Conservation (phyloP, 257 asterid species). For the Capsicum rhomboideum region DNA sequence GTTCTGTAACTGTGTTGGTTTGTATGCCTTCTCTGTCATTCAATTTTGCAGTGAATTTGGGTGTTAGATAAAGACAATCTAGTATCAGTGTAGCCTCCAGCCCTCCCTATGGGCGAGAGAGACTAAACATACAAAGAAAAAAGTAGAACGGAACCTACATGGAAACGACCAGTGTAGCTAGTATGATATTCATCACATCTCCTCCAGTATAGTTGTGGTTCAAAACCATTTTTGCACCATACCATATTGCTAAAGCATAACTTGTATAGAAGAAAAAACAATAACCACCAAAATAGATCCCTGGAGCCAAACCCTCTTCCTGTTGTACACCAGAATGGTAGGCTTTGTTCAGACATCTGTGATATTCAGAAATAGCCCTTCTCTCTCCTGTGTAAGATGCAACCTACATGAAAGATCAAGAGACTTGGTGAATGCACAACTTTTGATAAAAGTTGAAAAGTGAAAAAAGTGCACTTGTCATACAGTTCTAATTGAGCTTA, state of each 20-base stretch:
- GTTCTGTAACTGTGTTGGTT: not conserved
- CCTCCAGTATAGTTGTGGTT: slow-evolving; percentile 54
- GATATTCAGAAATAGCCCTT: slow-evolving; percentile 41
- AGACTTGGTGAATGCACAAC: not conserved
- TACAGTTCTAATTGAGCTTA: slow-evolving; percentile 76
- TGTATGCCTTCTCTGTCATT: too few species aligned
- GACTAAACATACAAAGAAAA: not conserved
- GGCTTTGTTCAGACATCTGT: slow-evolving; percentile 44
- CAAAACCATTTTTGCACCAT: slow-evolving; percentile 49
- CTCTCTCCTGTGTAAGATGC: slow-evolving; percentile 72
- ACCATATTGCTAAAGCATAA: slow-evolving; percentile 80
- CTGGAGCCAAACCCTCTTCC: slow-evolving; percentile 63
- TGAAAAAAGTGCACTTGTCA: not conserved
- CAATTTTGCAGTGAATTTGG: not conserved
- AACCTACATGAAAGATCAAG: slow-evolving; percentile 30
- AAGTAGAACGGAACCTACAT: slow-evolving; percentile 36
- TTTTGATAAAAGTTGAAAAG: not conserved
- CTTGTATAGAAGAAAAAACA: slow-evolving; percentile 54
- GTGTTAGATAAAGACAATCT: not conserved
- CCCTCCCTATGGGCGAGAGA: too few species aligned
- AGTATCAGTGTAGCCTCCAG: not conserved
- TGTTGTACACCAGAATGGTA: slow-evolving; percentile 60
- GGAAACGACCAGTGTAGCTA: slow-evolving; percentile 56
- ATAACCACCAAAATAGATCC: slow-evolving; percentile 57
- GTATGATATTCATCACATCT: slow-evolving; percentile 44